These are phyloP conservation scores for Rheum nobile DNA, from an alignment of 148 eudicot genomes.

Conservation along the genomic window DNA sequence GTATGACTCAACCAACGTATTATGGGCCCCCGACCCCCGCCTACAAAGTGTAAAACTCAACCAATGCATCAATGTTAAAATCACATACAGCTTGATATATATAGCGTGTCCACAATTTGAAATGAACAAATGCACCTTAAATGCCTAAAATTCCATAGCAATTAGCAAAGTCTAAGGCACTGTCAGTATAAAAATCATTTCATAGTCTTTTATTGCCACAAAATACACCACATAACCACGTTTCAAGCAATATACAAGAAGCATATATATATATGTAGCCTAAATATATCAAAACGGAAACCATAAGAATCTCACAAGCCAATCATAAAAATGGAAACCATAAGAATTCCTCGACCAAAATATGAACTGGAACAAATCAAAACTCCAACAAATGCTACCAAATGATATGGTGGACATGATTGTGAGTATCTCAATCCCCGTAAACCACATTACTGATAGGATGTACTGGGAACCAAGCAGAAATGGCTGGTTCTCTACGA, in stretches of 20 bases:
- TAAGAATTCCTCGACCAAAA: no score
- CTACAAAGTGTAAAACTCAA: background rate
- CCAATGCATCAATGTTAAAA: background rate
- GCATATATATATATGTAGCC: background rate
- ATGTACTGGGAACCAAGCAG: no score
- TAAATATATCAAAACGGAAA: background rate
- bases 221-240: background rate
- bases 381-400: no score
- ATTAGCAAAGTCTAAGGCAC: background rate
- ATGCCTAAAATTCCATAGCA: background rate
- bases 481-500: no score
- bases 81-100: background rate
- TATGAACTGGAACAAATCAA: no score
- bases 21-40: background rate
- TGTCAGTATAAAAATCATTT: background rate
- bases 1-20: background rate
- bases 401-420: no score
- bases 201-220: background rate
- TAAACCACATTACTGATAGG: no score
- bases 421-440: no score
- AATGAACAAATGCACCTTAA: background rate
- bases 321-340: no score
- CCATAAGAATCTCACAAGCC: background rate
- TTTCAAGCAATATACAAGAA: background rate
- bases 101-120: background rate